Base-by-base conservation (phyloP, 495 filamentous ascomycete genomes). In the Pseudomonodictys pantanalensis region DNA sequence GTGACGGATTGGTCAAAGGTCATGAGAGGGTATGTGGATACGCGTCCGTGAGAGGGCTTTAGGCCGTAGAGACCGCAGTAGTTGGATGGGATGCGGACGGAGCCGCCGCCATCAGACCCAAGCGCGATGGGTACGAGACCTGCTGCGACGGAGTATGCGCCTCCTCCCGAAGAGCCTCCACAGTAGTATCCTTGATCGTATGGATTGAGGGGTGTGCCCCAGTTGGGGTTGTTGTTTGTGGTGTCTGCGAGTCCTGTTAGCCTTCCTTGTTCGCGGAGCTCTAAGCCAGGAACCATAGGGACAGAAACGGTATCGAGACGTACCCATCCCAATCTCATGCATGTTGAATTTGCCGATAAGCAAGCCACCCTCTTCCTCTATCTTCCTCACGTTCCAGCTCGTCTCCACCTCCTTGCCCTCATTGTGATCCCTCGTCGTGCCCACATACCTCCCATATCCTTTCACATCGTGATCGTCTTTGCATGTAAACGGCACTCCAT, bases 21-120 rank as follows among this genome's bases (percentile, higher is more conserved):
- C 10, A 77, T 71, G 0, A 85, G 81, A 0, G 89, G 89, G 0
- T 72, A 70, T 29, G 73, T 76, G 30, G 86, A 89, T 12, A 90
- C 77, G n/a, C 92, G 83, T 64, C 86, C 81, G 62, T 95, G 86
- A 3, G 83, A 86, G 0, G 91, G 82, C 69, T 97, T 97, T 30
- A 97, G 81, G 12, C 92, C 92, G 75, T 87, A 97, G 17, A 90
- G 74, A 30, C 92, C 92, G 69, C 90, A 95, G 73, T 88, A 95
- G 23, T 83, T 81, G 0, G 88, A 75, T 0, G 92, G 92, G 49
- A 96, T 83, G 9, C 92, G 83, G 53, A 96, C 85, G 53, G 85
- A 90, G 47, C 92, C 92, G 22, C 92, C 92, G 8, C 90, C 89
- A 69, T 97, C 92, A 2, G 87, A 86, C 29, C 90, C 92, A 8